Conservation (phyloP, 345 rosid genomes). For the Brassica rapa region DNA sequence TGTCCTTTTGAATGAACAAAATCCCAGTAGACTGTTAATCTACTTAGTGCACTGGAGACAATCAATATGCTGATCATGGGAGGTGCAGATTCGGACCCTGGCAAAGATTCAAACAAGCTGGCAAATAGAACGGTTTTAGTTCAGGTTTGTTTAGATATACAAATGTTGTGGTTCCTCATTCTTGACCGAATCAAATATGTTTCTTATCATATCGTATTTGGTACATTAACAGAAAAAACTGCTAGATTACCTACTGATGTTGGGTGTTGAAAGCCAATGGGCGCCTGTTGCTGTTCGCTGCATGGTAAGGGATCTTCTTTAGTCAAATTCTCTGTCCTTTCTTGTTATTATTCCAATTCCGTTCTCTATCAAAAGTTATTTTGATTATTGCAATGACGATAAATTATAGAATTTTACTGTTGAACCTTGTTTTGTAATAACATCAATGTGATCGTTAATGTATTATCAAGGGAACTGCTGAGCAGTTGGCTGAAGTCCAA, state of each 20-base stretch:
- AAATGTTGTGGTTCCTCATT: slow-evolving; percentile 2
- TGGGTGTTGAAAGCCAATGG: slow-evolving; percentile 98
- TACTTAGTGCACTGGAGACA: slow-evolving; percentile 83
- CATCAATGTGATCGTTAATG: background rate
- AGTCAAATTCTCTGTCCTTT: slow-evolving; percentile 2
- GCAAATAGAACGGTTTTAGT: slow-evolving; percentile 80
- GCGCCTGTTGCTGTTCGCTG: slow-evolving; percentile 89
- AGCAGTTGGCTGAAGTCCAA: slow-evolving; percentile 18
- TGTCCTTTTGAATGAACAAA: slow-evolving; percentile 47
- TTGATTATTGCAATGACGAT: too few relatives aligned
- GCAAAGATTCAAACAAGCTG: slow-evolving; percentile 72
- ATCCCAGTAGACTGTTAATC: slow-evolving; percentile 95
- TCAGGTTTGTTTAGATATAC: slow-evolving; percentile 61
- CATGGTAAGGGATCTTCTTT: slow-evolving; percentile 53
- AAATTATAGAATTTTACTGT: background rate
- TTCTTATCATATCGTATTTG: slow-evolving; percentile 35
- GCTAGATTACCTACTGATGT: slow-evolving; percentile 77
- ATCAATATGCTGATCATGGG: slow-evolving; percentile 78
- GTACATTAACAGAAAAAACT: slow-evolving; percentile 62
- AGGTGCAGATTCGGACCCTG: slow-evolving; percentile 66
- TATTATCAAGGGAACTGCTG: slow-evolving; percentile 16
- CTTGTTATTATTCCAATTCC: background rate
- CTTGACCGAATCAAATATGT: background rate
- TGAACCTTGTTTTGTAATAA: slow-evolving; percentile 8
- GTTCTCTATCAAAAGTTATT: background rate